Base-by-base conservation (phyloP, 371 early-diverging fungal genomes). In the Mucor velutinosus region DNA sequence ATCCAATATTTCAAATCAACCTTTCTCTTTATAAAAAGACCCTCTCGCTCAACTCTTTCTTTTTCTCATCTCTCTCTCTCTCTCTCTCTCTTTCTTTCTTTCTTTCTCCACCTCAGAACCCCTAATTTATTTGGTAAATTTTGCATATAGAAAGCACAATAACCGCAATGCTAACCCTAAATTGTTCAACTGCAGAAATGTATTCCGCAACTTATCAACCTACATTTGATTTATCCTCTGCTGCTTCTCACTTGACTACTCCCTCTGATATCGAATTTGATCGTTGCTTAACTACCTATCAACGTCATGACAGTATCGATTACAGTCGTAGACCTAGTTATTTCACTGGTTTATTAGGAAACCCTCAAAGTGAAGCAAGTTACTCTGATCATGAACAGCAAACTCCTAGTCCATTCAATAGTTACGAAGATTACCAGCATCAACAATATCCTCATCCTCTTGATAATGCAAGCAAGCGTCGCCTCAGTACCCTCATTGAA, bases 251-350 rank as follows among this genome's bases (percentile, higher is more conserved):
- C 7, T 62, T 62, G 30, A 45, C 67, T 57, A 58, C 29, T 37
- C 45, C 61, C 21, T 58, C 58, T 33, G 71, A 62, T 17, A 56
- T 62, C 23, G 66, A 62, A 10, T 63, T 71, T 62, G 67, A 66
- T n/a, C 64, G 51, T 21, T 67, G 63, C 27, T 57, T 67, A 29
- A 72, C 53, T 43, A 58, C 29, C 39, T 62, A 70, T 27, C 65
- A 67, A 55, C 75, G 68, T 30, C 65, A 65, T 53, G 71, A 65
- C 68, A 71, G 71, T 68, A 70, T 71, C 29, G 75, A 74, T 57
- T 74, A 70, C 59, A 74, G 71, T 58, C 75, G 71, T 41, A 55
- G 71, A 51, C 47, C 65, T n/a, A 71, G 71, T 45, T 74, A 71
- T 25, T 73, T 73, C n/a, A 65, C 75, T n/a, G 74, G 70, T n/a